These are phyloP conservation scores for Flaveria floridana DNA, from an alignment of 140 eudicot species.

Conservation along the genomic window DNA sequence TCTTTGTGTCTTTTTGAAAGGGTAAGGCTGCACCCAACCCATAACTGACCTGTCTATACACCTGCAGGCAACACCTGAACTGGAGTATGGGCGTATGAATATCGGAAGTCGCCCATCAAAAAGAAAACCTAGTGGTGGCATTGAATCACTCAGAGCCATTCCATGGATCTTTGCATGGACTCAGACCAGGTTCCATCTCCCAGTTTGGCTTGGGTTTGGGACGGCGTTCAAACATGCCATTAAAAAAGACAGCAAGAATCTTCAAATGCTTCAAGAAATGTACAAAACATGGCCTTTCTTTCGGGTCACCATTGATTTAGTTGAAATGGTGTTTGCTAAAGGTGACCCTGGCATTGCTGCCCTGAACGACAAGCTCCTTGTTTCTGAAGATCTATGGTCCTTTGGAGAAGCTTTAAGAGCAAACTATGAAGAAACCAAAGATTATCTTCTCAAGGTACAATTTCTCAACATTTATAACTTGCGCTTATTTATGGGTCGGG, in stretches of 20 bases:
- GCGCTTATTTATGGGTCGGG: background rate
- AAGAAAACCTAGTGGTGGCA: slow-evolving; percentile 94
- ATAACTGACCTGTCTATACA: background rate
- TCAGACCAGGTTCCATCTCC: slow-evolving; percentile 93
- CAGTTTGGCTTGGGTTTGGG: slow-evolving; percentile 99
- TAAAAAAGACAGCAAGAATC: slow-evolving; percentile 59
- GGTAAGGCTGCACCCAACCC: too few relatives aligned
- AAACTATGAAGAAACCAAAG: slow-evolving; percentile 78
- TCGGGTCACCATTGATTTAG: slow-evolving; percentile 88
- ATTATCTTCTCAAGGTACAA: slow-evolving; percentile 67
- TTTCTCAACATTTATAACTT: background rate
- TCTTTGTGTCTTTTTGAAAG: too few relatives aligned
- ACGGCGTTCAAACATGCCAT: slow-evolving; percentile 80
- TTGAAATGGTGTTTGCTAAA: slow-evolving; percentile 98
- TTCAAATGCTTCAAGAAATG: slow-evolving; percentile 78
- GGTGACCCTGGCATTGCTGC: slow-evolving; percentile 97
- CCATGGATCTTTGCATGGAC: slow-evolving; percentile 99
- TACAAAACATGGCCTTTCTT: slow-evolving; percentile 95
- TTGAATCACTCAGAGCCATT: slow-evolving; percentile 92
- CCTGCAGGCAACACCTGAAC: slow-evolving; percentile 85
- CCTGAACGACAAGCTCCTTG: slow-evolving; percentile 86
- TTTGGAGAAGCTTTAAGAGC: slow-evolving; percentile 74
- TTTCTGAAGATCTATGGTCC: slow-evolving; percentile 71
- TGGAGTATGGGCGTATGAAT: slow-evolving; percentile 95
- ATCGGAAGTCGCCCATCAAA: slow-evolving; percentile 98